phyloP scores from a whole-genome alignment of 2,329 filamentous ascomycete species.

The Basipetospora chlamydospora region DNA sequence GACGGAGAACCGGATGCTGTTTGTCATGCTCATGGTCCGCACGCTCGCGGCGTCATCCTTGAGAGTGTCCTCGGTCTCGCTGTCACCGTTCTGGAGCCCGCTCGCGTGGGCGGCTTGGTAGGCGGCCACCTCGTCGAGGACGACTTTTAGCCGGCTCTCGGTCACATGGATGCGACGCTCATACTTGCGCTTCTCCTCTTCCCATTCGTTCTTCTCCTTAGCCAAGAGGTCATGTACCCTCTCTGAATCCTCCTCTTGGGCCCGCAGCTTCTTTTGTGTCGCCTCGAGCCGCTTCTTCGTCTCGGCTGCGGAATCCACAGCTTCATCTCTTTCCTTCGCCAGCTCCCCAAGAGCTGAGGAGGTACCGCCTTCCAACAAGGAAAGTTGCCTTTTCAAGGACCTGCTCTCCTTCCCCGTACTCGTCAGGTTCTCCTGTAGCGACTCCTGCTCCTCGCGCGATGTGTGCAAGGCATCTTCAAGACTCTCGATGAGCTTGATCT shows the following conservation, averaged over 20 bases:
- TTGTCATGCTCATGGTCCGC: conserved; percentile 54
- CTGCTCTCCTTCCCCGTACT: conserved; percentile 61
- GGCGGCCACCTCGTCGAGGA: conserved; percentile 74
- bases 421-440: conserved; percentile 46
- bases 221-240: conserved; percentile 69
- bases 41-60: conserved; percentile 62
- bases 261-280: conserved; percentile 61
- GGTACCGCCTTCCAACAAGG: conserved; percentile 75
- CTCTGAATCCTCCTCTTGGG: conserved; percentile 70
- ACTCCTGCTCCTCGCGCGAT: conserved; percentile 60
- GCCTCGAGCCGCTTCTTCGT: conserved; percentile 62
- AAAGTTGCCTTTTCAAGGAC: conserved; percentile 70
- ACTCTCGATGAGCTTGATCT: conserved; percentile 71
- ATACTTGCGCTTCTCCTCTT: conserved; percentile 64
- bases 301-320: conserved; percentile 57
- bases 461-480: conserved; percentile 63
- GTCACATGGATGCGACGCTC: conserved; percentile 84
- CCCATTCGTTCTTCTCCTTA: conserved; percentile 72
- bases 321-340: conserved; percentile 72
- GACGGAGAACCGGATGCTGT: conserved; percentile 60
- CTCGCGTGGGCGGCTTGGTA: conserved; percentile 43
- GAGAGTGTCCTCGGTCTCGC: conserved; percentile 41
- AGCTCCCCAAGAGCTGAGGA: conserved; percentile 75
- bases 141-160: conserved; percentile 67
- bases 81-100: conserved; percentile 27